phyloP scores from a whole-genome alignment of 108 stramenopile species.

The Cyclostephanos invisitatus region DNA sequence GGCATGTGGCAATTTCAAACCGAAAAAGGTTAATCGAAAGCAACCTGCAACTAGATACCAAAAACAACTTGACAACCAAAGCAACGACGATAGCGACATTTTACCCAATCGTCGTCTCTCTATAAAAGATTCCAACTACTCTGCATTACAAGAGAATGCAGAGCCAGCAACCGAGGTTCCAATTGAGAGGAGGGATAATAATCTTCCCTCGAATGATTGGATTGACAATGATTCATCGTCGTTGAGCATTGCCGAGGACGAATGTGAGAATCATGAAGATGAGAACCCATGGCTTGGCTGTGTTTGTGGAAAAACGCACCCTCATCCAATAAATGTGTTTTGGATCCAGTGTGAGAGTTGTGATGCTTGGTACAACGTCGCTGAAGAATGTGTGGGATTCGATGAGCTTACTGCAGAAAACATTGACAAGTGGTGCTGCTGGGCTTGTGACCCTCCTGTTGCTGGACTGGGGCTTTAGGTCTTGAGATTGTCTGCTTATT shows the following conservation, averaged over 20 bases:
- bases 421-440: slow-evolving; percentile 43
- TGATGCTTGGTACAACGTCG: slow-evolving; percentile 72
- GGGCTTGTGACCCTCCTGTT: slow-evolving; percentile 40
- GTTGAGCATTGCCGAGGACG: not conserved
- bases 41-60: not conserved
- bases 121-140: not conserved
- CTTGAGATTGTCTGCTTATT: not conserved
- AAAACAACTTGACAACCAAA: not conserved
- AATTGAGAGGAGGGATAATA: not conserved
- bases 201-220: not conserved
- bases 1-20: too few relatives aligned
- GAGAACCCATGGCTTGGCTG: slow-evolving; percentile 77
- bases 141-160: not conserved
- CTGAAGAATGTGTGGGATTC: slow-evolving; percentile 68
- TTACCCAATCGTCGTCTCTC: not conserved
- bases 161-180: not conserved
- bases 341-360: slow-evolving; percentile 83
- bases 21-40: too few relatives aligned
- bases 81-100: not conserved
- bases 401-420: slow-evolving; percentile 46
- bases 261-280: slow-evolving; percentile 38
- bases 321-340: slow-evolving; percentile 49
- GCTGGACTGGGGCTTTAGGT: slow-evolving; percentile 26
- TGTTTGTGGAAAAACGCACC: slow-evolving; percentile 68
- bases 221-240: not conserved